phyloP scores from a whole-genome alignment of 129 eudicot genomes.

The Artemisia annua region DNA sequence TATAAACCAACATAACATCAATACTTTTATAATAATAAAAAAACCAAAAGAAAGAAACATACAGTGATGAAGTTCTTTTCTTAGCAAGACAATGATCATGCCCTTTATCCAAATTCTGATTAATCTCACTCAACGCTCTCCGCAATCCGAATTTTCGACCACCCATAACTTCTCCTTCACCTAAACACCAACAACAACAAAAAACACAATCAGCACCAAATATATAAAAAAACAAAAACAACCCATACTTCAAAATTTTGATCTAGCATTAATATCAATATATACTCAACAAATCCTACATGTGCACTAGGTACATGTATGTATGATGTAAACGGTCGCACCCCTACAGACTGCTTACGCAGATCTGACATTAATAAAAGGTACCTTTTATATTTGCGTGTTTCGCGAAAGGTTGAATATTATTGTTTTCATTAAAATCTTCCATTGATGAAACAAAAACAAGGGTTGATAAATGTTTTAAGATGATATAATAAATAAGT shows the following conservation, averaged over 20 bases:
- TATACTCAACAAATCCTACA: neutral
- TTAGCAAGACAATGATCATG: conserved; percentile 52
- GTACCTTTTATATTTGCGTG: conserved; percentile 55
- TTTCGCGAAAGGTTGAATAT: conserved; percentile 32
- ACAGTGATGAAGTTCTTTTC: conserved; percentile 70
- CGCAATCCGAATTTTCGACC: conserved; percentile 56
- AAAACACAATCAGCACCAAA: conserved; percentile 3
- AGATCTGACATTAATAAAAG: no score
- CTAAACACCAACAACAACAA: conserved; percentile 18
- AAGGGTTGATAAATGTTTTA: conserved; percentile 22
- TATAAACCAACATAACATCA: conserved; percentile 7
- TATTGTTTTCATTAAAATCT: conserved; percentile 44
- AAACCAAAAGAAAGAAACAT: conserved; percentile 8
- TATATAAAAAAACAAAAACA: conserved; percentile 5
- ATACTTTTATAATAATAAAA: neutral
- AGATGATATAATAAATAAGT: neutral
- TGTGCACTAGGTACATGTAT: neutral
- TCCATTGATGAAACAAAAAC: conserved; percentile 42
- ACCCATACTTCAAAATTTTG: conserved; percentile 11
- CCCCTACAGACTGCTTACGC: no score
- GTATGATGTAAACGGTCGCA: neutral
- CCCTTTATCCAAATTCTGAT: conserved; percentile 51
- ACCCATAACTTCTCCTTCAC: conserved; percentile 36
- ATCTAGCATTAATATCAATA: neutral
- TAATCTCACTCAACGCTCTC: conserved; percentile 67